Base-by-base conservation (phyloP, 495 filamentous ascomycete species). In the Penicillium atrosanguineum region DNA sequence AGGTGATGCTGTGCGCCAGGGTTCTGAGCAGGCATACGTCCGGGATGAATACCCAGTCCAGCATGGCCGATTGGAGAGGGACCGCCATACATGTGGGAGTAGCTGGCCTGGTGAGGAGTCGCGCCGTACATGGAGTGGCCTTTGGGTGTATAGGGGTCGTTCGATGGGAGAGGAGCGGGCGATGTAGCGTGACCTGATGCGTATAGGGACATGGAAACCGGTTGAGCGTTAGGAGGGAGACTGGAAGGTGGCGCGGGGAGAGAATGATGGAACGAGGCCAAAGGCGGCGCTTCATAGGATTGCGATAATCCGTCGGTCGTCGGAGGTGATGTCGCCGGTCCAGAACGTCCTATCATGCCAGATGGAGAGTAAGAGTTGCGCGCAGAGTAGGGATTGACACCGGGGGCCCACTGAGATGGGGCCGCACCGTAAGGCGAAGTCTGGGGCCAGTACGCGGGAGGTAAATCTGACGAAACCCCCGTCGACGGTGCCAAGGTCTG, bases 71-170 rank as follows among this genome's bases (percentile, higher is more conserved):
- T 71, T 1, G 87, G 76, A 3, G 81, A 81, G 7, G 80, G 77
- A 9, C 79, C 82, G 14, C 79, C 65, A 36, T 75, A 62, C 62
- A 81, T 83, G 48, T 81, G 53, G 23, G 83, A 73, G 66, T 83
- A 84, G 26, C 75, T 68, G 7, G 67, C 53, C 48, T 85, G 84
- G 53, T 89, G 84, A 8, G 88, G 80, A 20, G 83, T 83, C 15
- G 77, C 50, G 45, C 77, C 78, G 56, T 83, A 87, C 14, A 74
- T 52, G 26, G 84, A 79, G 19, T 81, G 81, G 16, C 79, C 74
- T 59, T 88, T 80, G 38, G 81, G 63, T 46, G 71, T 75, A 60
- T 87, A 91, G 9, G 71, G 74, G 46, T 90, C 87, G 45, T 84
- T 79, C 6, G 81, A 75, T 25, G 82, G 75, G n/a, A 85, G 68